These are phyloP conservation scores for Elsinoe necatrix DNA, from an alignment of 2,329 filamentous ascomycete species.

Conservation along the genomic window DNA sequence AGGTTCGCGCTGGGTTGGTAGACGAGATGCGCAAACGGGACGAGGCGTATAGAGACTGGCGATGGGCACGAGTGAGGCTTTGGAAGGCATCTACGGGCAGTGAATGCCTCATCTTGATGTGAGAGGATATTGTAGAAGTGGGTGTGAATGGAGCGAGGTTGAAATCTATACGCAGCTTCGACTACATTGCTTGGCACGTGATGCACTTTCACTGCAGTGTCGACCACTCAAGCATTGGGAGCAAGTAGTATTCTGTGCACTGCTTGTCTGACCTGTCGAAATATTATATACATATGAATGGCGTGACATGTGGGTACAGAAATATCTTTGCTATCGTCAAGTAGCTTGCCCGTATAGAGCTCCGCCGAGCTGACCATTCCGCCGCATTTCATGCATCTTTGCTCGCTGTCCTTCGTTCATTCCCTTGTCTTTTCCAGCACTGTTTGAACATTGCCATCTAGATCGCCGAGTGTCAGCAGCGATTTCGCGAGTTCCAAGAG, in stretches of 20 bases:
- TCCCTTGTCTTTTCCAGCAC: constrained; percentile 87
- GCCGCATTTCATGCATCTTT: constrained; percentile 52
- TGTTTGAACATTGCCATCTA: constrained; percentile 85
- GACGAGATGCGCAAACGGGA: background rate
- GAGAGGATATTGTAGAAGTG: background rate
- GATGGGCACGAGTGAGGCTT: constrained; percentile 19
- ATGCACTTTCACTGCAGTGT: background rate
- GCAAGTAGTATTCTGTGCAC: no score
- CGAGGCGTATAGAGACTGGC: background rate
- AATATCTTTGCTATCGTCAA: background rate
- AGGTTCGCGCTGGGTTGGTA: background rate
- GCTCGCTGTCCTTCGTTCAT: constrained; percentile 69
- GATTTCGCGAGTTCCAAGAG: background rate
- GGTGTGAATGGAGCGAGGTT: background rate
- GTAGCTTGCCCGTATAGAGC: background rate
- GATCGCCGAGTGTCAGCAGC: background rate
- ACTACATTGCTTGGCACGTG: background rate
- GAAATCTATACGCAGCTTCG: background rate
- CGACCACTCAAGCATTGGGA: no score
- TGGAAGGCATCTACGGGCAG: constrained; percentile 21
- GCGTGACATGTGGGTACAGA: background rate
- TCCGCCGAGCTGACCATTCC: background rate
- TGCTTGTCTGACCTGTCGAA: no score
- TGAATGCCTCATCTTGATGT: constrained; percentile 15
- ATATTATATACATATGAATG: no score